phyloP scores from a whole-genome alignment of 257 asterid genomes.

The Echium plantagineum region DNA sequence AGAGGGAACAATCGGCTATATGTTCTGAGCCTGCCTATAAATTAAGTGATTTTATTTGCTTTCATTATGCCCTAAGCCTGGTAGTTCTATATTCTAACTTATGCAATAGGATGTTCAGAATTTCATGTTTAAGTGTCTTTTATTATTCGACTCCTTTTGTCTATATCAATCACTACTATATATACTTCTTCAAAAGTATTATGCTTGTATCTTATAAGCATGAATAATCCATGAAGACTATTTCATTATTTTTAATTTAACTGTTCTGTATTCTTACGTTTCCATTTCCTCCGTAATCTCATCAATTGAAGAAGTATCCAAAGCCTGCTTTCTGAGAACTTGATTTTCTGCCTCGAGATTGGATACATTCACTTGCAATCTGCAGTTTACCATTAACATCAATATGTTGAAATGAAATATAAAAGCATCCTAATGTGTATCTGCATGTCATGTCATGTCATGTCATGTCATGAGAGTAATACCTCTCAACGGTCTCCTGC shows the following conservation, averaged over 20 bases:
- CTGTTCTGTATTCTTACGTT: constrained; percentile 32
- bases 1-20: no score
- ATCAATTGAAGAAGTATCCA: constrained; percentile 63
- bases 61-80: no score
- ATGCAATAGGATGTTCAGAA: no score
- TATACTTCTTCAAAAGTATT: no score
- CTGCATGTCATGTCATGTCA: neutral
- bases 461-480: constrained; percentile 4
- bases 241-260: no score
- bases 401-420: constrained; percentile 15
- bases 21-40: no score
- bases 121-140: no score
- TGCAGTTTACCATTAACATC: constrained; percentile 26
- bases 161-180: no score
- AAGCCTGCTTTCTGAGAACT: constrained; percentile 87
- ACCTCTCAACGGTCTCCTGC: constrained; percentile 83
- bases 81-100: no score
- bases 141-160: no score
- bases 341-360: constrained; percentile 90
- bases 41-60: no score
- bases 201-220: neutral
- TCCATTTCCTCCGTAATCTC: constrained; percentile 63
- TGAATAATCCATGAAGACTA: neutral
- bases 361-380: constrained; percentile 62
- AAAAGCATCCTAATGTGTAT: neutral